Conservation (phyloP, 73 alveolate genomes). For the Paraurostyla sp. region DNA sequence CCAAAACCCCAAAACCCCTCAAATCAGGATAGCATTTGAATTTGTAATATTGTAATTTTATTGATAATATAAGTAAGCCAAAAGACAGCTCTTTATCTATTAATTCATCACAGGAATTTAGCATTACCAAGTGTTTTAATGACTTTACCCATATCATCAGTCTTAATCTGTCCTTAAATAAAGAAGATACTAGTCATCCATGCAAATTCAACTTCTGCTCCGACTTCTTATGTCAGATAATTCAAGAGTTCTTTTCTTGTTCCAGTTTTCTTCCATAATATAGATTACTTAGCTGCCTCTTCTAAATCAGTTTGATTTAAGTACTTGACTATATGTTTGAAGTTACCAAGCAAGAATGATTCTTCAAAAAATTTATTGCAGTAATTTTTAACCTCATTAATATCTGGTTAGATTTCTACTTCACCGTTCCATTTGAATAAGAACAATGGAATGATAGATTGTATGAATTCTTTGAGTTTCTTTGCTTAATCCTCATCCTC, state of each 20-base stretch:
- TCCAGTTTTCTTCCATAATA: neutral
- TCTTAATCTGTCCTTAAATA: neutral
- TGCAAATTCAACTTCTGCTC: neutral
- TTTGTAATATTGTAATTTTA: too few species aligned
- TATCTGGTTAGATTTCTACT: neutral
- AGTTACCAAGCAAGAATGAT: neutral
- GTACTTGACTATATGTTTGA: neutral
- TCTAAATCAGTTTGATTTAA: neutral
- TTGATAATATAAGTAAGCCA: too few species aligned
- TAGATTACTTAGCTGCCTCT: neutral
- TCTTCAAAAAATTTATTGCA: neutral
- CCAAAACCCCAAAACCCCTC: too few species aligned
- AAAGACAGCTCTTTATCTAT: too few species aligned
- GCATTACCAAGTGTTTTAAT: neutral
- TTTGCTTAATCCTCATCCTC: neutral
- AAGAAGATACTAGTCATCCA: neutral
- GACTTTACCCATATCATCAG: constrained; percentile 9
- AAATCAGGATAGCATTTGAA: too few species aligned
- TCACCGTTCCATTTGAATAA: neutral
- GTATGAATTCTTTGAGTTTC: neutral
- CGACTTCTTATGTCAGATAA: neutral
- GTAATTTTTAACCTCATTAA: neutral
- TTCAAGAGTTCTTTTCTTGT: neutral
- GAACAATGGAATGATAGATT: neutral
- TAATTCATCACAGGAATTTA: neutral